phyloP scores from a whole-genome alignment of 352 stramenopile species.

The Pythium folliculosum region DNA sequence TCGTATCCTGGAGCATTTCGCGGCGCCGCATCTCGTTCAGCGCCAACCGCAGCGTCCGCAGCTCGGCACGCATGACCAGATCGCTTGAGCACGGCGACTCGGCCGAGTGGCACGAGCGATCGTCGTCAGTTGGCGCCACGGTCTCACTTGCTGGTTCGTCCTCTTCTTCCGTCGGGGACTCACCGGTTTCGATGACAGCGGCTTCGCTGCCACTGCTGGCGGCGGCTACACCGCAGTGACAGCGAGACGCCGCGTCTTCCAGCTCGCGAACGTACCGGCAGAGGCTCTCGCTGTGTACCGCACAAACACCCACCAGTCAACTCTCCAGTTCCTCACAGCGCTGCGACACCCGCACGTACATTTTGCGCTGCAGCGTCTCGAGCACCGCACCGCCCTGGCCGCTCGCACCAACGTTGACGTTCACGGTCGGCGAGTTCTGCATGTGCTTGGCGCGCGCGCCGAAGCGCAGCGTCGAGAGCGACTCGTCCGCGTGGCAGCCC shows the following conservation, averaged over 20 bases:
- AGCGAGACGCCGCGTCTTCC: conserved; percentile 29
- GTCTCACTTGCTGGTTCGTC: neutral
- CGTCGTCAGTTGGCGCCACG: neutral
- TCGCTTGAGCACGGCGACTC: conserved; percentile 21
- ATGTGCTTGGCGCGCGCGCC: conserved; percentile 87
- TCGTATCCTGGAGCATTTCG: conserved; percentile 22
- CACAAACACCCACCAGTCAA: neutral
- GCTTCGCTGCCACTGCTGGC: no score
- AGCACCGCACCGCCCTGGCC: conserved; percentile 31
- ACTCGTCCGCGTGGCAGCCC: conserved; percentile 53
- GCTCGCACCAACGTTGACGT: conserved; percentile 34
- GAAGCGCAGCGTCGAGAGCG: conserved; percentile 90
- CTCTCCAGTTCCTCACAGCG: no score
- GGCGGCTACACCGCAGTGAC: no score
- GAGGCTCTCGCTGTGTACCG: conserved; percentile 38
- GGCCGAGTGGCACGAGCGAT: neutral
- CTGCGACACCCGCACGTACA: conserved; percentile 29
- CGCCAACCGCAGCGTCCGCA: conserved; percentile 42
- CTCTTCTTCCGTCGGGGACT: no score
- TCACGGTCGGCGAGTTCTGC: conserved; percentile 68
- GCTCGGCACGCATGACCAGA: conserved; percentile 51
- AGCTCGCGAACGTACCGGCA: conserved; percentile 58
- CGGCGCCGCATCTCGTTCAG: conserved; percentile 43
- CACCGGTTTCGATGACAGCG: no score
- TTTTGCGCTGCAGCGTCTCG: conserved; percentile 51